Conservation (phyloP, 2,329 filamentous ascomycete species). For the Pyrenochaeta sp. region DNA sequence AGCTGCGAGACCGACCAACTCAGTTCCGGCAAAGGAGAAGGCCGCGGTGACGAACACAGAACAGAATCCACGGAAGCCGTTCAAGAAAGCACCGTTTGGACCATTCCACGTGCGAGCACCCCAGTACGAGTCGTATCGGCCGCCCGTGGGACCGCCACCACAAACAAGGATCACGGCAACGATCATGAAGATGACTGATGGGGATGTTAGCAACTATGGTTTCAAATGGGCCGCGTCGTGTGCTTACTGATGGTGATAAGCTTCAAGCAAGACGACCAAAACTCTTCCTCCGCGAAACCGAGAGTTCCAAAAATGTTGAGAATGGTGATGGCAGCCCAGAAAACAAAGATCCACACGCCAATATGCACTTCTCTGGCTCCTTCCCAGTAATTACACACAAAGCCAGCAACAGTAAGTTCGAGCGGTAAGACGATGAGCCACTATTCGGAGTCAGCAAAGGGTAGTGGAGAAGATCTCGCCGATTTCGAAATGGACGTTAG, state of each 20-base stretch:
- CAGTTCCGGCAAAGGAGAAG: constrained; percentile 78
- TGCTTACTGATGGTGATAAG: too few relatives aligned
- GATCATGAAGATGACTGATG: constrained; percentile 84
- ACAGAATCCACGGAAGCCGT: constrained; percentile 84
- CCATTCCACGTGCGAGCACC: constrained; percentile 82
- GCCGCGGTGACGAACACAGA: constrained; percentile 79
- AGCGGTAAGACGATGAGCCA: constrained; percentile 86
- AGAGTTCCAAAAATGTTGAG: background rate
- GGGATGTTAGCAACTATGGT: constrained; percentile 56
- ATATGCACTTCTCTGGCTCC: constrained; percentile 80
- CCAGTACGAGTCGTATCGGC: too few relatives aligned
- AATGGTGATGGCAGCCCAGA: constrained; percentile 18
- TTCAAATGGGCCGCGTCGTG: too few relatives aligned
- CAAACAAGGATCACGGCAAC: constrained; percentile 84
- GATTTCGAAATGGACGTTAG: too few relatives aligned
- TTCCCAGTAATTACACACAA: constrained; percentile 78
- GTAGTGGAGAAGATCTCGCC: too few relatives aligned
- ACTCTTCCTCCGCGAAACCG: too few relatives aligned
- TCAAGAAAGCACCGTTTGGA: constrained; percentile 81
- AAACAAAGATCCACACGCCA: constrained; percentile 74
- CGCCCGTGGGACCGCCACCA: constrained; percentile 68
- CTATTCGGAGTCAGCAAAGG: too few relatives aligned
- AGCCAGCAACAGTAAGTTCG: constrained; percentile 84
- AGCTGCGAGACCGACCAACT: constrained; percentile 78
- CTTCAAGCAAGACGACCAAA: too few relatives aligned